phyloP scores from a whole-genome alignment of 345 rosid species.

The Garcia nutans region DNA sequence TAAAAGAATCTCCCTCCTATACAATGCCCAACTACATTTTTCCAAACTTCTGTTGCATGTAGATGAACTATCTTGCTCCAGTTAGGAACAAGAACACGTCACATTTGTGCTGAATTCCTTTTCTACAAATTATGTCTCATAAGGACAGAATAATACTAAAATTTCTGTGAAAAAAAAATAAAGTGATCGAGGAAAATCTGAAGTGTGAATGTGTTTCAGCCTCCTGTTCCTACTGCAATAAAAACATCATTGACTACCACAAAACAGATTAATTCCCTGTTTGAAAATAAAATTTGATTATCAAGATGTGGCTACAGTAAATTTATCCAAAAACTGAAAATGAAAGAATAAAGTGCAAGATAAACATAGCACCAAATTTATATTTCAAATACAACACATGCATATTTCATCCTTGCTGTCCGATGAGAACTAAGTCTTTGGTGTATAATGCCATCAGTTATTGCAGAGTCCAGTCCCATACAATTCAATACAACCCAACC shows the following conservation, averaged over 20 bases:
- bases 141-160: not conserved
- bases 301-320: not conserved
- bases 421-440: not conserved
- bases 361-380: not conserved
- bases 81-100: not conserved
- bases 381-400: not conserved
- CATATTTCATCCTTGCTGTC: not conserved
- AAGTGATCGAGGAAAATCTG: not conserved
- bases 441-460: not conserved
- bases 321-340: not conserved
- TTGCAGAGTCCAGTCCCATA: not conserved
- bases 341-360: not conserved
- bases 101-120: not conserved
- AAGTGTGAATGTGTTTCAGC: not conserved
- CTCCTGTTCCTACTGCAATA: not conserved
- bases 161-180: not conserved
- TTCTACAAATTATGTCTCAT: not conserved
- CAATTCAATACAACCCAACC: not conserved
- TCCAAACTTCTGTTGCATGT: not conserved
- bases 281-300: not conserved
- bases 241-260: not conserved
- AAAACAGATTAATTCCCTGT: conserved; percentile 1
- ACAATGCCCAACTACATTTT: not conserved
- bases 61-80: not conserved
- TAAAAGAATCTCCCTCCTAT: not conserved